Evolutionary conservation across 306 rosid species (phyloP).

Genomic region (Prunus fruticosa): DNA sequence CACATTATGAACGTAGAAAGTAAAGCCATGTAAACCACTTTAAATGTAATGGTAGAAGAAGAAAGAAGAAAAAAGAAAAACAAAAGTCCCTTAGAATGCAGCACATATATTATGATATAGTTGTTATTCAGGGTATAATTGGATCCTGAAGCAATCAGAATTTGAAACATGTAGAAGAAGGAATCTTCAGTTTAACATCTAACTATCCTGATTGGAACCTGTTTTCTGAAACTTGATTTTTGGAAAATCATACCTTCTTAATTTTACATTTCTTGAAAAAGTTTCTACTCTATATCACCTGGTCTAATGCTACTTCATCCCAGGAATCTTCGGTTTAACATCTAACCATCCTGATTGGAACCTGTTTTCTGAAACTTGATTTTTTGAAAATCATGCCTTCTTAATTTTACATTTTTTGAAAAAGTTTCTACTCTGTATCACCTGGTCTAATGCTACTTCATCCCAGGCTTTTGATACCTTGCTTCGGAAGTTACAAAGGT

Average conservation of each 20-base stretch:
- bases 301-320: slow-evolving; percentile 1
- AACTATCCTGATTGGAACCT: not conserved
- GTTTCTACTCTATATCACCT: not conserved
- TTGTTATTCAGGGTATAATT: not conserved
- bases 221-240: not conserved
- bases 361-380: not conserved
- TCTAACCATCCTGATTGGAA: not conserved
- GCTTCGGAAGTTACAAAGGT: slow-evolving; percentile 80
- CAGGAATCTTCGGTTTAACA: not conserved
- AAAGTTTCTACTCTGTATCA: not conserved
- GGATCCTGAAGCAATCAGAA: not conserved
- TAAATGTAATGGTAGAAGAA: not conserved
- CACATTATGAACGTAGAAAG: not conserved
- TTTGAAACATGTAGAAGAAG: not conserved
- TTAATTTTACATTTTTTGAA: slow-evolving; percentile 5
- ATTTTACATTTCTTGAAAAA: slow-evolving; percentile 6
- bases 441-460: not conserved
- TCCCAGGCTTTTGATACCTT: slow-evolving; percentile 80
- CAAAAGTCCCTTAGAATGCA: not conserved
- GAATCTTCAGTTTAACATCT: not conserved
- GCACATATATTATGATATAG: not conserved
- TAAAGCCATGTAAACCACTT: not conserved
- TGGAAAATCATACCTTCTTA: not conserved
- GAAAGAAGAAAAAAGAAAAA: not conserved
- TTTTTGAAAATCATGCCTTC: not conserved